Evolutionary conservation across 2,329 filamentous ascomycete species (phyloP), one percentile per base, ranked within the genome.

Genomic region (Raffaelea albimanens): DNA sequence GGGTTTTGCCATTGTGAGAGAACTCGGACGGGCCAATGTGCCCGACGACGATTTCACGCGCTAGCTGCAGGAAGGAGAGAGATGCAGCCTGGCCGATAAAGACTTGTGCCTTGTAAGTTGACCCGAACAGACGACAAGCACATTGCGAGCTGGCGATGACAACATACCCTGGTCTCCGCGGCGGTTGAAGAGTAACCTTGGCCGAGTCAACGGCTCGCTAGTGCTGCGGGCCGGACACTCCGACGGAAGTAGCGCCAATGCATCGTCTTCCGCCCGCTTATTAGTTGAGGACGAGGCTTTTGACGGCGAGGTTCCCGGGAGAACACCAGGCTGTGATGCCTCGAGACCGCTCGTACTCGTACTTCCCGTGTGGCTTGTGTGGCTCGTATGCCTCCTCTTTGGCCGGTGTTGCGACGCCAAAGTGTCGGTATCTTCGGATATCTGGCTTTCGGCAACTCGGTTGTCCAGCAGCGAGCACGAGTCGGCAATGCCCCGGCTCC

Each of bases 1-100:
- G 44, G 13, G 45, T 34, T 5, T 45, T 36, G 7, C 38, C 38
- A 19, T 52, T 46, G 40, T 51, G 46, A 9, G 49, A 51, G 22
- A 53, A 53, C 5, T 21, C 29, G 10, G 52, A 53, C n/a, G 52
- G 52, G 4, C 52, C 52, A 23, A 49, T 49, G 44, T 49, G 49
- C 18, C 23, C 40, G 2, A 31, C 45, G 14, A 53, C 46, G 14
- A 49, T 50, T 22, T 50, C 43, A 9, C 48, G 49, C 4, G 45
- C 44, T 21, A 53, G 45, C 16, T 49, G 49, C 18, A 53, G 47
- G 22, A 53, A 53, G 2, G 52, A 53, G 16, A 53, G 48, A 3
- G 52, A 49, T 2, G 52, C 52, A 9, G 49, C 50, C 40, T 51
- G 47, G 19, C 52, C 52, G 21, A 53, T 47, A n/a, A 34, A 51